These are phyloP conservation scores for Backusella tarrabulga DNA, from an alignment of 192 early-diverging fungal genomes.

Conservation along the genomic window DNA sequence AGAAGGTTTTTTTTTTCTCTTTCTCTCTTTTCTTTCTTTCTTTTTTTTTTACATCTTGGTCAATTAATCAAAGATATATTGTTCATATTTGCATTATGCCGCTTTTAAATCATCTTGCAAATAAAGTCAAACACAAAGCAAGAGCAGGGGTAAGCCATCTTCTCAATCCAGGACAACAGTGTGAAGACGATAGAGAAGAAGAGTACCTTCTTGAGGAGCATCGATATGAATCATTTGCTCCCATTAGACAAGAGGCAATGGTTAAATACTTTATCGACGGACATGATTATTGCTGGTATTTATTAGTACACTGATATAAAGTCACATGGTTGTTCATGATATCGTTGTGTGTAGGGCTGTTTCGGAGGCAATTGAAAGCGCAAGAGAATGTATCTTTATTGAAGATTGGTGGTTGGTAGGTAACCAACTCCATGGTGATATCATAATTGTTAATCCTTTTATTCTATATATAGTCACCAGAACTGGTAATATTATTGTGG, in stretches of 20 bases:
- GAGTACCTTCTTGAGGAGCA: constrained; percentile 43
- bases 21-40: not conserved
- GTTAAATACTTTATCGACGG: constrained; percentile 78
- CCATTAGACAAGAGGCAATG: constrained; percentile 59
- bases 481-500: constrained; percentile 15
- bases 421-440: not conserved
- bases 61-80: not conserved
- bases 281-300: constrained; percentile 67
- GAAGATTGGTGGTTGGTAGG: constrained; percentile 83
- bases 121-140: constrained; percentile 8
- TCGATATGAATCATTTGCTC: constrained; percentile 72
- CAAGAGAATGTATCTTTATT: constrained; percentile 63
- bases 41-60: too few species aligned
- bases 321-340: not conserved
- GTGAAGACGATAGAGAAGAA: constrained; percentile 44
- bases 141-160: constrained; percentile 1
- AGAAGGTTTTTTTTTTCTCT: not conserved
- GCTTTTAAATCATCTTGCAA: constrained; percentile 10
- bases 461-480: constrained; percentile 20
- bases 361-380: constrained; percentile 67
- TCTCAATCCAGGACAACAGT: constrained; percentile 27
- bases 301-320: too few species aligned
- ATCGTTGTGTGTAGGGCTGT: constrained; percentile 38
- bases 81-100: not conserved
- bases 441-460: not conserved